phyloP scores from a whole-genome alignment of 1,139 yeast genomes.

The Hyphopichia burtonii region DNA sequence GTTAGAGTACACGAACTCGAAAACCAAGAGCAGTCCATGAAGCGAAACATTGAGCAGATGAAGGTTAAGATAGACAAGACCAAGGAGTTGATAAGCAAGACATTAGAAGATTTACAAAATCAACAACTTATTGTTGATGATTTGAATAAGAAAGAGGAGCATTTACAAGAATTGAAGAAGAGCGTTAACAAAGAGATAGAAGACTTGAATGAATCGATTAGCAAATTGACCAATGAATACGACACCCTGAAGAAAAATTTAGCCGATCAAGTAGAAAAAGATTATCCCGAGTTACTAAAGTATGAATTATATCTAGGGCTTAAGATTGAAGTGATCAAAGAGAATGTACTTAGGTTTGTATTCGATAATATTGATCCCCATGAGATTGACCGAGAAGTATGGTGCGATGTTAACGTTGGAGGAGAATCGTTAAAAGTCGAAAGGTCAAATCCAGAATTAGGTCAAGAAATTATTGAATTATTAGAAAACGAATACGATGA shows the following conservation, averaged over 20 bases:
- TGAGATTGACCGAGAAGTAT: constrained; percentile 35
- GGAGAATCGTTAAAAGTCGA: constrained; percentile 31
- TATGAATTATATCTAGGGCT: constrained; percentile 49
- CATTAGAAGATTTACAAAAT: constrained; percentile 19
- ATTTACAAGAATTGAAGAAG: constrained; percentile 18
- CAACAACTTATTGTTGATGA: constrained; percentile 29
- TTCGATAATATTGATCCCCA: constrained; percentile 45
- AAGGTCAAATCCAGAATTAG: constrained; percentile 31
- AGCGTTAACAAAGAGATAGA: constrained; percentile 27
- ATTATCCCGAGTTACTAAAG: constrained; percentile 38
- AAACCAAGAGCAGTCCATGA: constrained; percentile 24
- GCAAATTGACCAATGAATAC: constrained; percentile 17
- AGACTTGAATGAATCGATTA: constrained; percentile 21
- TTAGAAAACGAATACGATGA: constrained; percentile 33
- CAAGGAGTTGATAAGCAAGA: constrained; percentile 16
- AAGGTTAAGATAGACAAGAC: constrained; percentile 20
- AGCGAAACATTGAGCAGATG: constrained; percentile 20
- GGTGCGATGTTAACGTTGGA: constrained; percentile 38
- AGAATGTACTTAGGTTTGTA: constrained; percentile 35
- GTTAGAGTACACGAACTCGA: constrained; percentile 28
- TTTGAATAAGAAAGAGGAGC: constrained; percentile 21
- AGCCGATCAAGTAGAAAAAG: constrained; percentile 28
- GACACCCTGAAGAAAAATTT: constrained; percentile 17
- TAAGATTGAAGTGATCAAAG: constrained; percentile 37
- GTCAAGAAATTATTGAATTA: constrained; percentile 15